Base-by-base conservation (phyloP, 192 early-diverging fungal species). In the Chytriomyces sp. region DNA sequence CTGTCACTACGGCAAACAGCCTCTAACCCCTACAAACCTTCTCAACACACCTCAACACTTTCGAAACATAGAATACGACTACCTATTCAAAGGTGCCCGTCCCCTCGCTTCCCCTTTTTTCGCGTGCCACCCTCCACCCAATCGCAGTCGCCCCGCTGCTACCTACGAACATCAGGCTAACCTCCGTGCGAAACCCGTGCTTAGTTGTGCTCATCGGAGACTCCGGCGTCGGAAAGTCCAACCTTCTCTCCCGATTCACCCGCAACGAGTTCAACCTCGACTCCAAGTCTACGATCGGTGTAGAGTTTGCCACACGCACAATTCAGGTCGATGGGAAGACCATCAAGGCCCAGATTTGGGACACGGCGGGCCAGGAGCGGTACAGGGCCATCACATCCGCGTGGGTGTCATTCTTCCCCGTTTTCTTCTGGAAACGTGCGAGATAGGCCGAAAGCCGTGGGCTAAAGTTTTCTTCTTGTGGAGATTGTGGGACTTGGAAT, bases 291-390 rank as follows among this genome's bases (percentile, higher is more conserved):
- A 99, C 97, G 59, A 99, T 99, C 81, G 97, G 97, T 75, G 94
- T 99, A 59, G 97, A 99, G 77, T 99, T 98, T 82, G 95, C 94
- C 40, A 98, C 94, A 34, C 86, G 95, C 70, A 92, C 88, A 82
- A 96, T 99, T 72, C 91, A 96, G 77, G 94, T 99, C 39, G 95
- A 99, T 67, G 84, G 88, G 69, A 99, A 99, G 86, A 95, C 92
- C 14, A 95, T 99, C 81, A 99, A 98, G 83, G 94, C 94, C 52
- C 96, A 99, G 80, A 98, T 99, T 81, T 99, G 97, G 97, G 97
- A 99, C 85, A 99, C 97, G 64, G 97, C 94, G 71, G 89, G 87
- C 63, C 90, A 92, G 79, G 90, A 92, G 67, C 70, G 84, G 19
- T 84, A 83, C 80, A 53, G 84, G 53, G 82, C 80, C 10, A 84